Evolutionary conservation across 2,329 filamentous ascomycete genomes (phyloP), one percentile per base, ranked within the genome.

Genomic region (Alternaria incomplexa): DNA sequence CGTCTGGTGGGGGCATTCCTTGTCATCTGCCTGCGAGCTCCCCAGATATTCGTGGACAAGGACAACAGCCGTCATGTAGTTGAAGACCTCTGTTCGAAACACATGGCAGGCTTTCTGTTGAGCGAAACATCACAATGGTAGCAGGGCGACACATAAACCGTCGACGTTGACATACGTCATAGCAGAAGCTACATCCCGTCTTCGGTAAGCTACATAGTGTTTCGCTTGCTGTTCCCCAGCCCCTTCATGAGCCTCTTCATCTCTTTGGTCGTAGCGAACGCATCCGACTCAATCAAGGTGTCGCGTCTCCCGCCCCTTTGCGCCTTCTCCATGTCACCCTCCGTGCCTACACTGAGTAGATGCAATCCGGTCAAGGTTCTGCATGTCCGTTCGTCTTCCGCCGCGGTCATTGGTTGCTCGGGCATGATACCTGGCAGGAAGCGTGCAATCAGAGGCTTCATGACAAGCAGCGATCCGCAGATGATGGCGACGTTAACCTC

Each of bases 401-500:
- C 62, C 26, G 66, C 67, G 44, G 71, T 66, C 13, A 65, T 28
- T 2, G 64, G 58, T 22, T 68, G 62, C 22, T 70, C 68, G 5
- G 63, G 57, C 22, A 77, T 61, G 22, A 81, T 56, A 3, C 64
- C 64, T 1, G 81, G 81, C 20, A 79, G 77, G 46, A 78, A 63
- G 15, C 70, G 74, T 8, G 71, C 66, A 56, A 83, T 61, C 9
- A 83, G 70, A 7, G 80, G 81, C 55, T 82, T 83, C 63, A 84
- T 75, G 3, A 81, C 80, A 1, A 83, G 70, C 17, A 84, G 63
- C 3, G 79, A 83, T 11, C 81, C 81, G 66, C 81, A 84, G 5
- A 81, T 77, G 65, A 84, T 82, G 23, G 81, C 80, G 2, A 82
- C 73, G 53, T 83, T 83, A 52, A 80, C 74, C 70, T 84, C 82